Percentiles rank a stretch among this genome's conserved stretches.
These are phyloP conservation scores for Allomyces macrogynus DNA, from an alignment of 192 early-diverging fungal species.

Conservation along the genomic window DNA sequence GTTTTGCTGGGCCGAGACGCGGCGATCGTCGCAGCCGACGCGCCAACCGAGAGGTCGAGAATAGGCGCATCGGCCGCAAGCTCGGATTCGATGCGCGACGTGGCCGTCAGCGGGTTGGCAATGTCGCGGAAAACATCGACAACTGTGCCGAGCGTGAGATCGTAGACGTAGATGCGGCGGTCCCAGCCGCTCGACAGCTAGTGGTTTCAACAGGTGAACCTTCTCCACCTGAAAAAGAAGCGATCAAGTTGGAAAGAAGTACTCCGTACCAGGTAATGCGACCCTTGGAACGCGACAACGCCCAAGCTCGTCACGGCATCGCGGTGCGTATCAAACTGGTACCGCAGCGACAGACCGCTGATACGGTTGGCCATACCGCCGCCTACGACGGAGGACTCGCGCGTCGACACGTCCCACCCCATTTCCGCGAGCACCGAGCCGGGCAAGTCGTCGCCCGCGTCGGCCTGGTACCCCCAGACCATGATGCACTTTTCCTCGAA, in stretches of 20 bases:
- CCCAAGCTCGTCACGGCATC: conserved; percentile 25
- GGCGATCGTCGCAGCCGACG: too few species aligned
- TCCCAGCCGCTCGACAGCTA: conserved; percentile 32
- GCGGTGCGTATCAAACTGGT: conserved; percentile 22
- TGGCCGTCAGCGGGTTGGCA: too few species aligned
- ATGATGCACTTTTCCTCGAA: conserved; percentile 29
- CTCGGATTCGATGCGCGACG: conserved; percentile 7
- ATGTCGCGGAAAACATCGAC: conserved; percentile 29
- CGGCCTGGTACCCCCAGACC: conserved; percentile 38
- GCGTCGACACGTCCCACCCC: too few species aligned
- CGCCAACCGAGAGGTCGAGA: conserved; percentile 18
- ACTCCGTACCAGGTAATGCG: conserved; percentile 23
- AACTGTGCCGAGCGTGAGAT: conserved; percentile 14
- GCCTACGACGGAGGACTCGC: too few species aligned
- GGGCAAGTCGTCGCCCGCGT: conserved; percentile 18
- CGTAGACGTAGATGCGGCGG: conserved; percentile 28
- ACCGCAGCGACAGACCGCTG: conserved; percentile 30
- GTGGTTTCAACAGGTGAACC: too few species aligned
- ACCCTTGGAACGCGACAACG: conserved; percentile 19
- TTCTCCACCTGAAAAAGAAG: too few species aligned
- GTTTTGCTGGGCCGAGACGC: neutral
- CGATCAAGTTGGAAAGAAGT: too few species aligned
- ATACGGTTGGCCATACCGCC: conserved; percentile 21
- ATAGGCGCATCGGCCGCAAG: conserved; percentile 37
- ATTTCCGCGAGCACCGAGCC: too few species aligned